Percentiles rank a stretch among this genome's conserved stretches.
phyloP scores from a whole-genome alignment of 176 grass and related monocot species.

The Zoysia pacifica region DNA sequence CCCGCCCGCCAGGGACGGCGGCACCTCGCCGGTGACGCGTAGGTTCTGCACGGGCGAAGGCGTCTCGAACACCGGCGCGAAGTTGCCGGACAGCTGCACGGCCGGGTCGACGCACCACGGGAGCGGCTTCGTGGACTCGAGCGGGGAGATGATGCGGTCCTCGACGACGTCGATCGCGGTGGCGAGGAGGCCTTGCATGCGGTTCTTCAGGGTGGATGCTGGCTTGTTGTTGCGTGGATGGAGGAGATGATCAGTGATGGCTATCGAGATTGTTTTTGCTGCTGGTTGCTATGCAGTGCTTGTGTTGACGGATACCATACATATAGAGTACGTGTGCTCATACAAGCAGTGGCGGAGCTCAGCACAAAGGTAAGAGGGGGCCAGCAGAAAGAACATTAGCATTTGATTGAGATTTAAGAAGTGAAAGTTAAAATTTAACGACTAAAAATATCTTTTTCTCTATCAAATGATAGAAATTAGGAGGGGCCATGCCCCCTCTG shows the following conservation, averaged over 20 bases:
- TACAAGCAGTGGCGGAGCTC: too few relatives aligned
- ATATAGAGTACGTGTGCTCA: too few relatives aligned
- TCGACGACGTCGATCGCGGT: background rate
- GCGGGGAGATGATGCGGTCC: background rate
- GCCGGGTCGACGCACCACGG: conserved; percentile 57
- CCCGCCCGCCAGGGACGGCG: conserved; percentile 57
- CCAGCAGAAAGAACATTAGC: too few relatives aligned
- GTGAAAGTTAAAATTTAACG: too few relatives aligned
- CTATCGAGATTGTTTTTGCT: too few relatives aligned
- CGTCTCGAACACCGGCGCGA: conserved; percentile 62
- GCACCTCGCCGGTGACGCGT: conserved; percentile 53
- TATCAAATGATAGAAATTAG: too few relatives aligned
- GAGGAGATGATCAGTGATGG: background rate
- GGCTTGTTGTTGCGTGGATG: background rate
- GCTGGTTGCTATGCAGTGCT: too few relatives aligned
- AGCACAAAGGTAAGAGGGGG: too few relatives aligned
- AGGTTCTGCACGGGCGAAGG: conserved; percentile 34
- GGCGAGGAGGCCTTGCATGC: background rate
- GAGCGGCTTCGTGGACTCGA: background rate
- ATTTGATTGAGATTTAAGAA: too few relatives aligned
- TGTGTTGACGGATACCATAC: too few relatives aligned
- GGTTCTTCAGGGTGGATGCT: background rate
- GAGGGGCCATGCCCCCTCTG: too few relatives aligned
- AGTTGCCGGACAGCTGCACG: conserved; percentile 87
- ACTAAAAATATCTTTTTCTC: too few relatives aligned